Evolutionary conservation across 306 rosid genomes (phyloP).

Genomic region (Pyrus pyrifolia): DNA sequence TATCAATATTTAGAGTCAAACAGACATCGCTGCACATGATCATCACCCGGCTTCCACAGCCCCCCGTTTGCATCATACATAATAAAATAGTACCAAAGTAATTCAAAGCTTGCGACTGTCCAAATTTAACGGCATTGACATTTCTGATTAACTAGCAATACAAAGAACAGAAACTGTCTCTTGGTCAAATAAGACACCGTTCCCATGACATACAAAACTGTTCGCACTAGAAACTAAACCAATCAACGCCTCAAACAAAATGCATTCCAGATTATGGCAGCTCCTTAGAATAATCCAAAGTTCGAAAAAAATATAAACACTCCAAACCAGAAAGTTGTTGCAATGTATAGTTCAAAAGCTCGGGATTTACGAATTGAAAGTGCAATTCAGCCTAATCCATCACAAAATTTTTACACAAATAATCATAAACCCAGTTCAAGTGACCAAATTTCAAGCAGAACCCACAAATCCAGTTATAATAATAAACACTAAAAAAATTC

Average conservation of each 20-base stretch:
- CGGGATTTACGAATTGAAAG: background rate
- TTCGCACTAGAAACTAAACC: background rate
- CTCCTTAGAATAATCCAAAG: background rate
- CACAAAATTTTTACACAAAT: background rate
- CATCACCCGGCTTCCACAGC: background rate
- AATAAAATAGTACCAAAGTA: background rate
- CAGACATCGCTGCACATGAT: background rate
- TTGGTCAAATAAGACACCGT: background rate
- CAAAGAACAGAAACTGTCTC: background rate
- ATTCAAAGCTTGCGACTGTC: background rate
- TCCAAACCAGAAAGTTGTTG: background rate
- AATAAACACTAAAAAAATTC: background rate
- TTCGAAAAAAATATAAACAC: background rate
- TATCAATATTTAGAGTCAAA: background rate
- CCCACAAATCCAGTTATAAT: constrained; percentile 1
- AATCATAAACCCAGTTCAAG: background rate
- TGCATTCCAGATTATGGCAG: background rate
- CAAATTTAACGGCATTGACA: background rate
- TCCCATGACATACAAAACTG: background rate
- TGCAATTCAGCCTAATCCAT: background rate
- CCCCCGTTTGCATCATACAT: background rate
- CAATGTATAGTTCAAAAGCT: background rate
- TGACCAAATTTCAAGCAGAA: background rate
- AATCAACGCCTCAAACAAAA: background rate
- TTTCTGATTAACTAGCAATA: background rate